These are phyloP conservation scores for Globisporangium barbulae DNA, from an alignment of 352 stramenopile species.

Conservation along the genomic window DNA sequence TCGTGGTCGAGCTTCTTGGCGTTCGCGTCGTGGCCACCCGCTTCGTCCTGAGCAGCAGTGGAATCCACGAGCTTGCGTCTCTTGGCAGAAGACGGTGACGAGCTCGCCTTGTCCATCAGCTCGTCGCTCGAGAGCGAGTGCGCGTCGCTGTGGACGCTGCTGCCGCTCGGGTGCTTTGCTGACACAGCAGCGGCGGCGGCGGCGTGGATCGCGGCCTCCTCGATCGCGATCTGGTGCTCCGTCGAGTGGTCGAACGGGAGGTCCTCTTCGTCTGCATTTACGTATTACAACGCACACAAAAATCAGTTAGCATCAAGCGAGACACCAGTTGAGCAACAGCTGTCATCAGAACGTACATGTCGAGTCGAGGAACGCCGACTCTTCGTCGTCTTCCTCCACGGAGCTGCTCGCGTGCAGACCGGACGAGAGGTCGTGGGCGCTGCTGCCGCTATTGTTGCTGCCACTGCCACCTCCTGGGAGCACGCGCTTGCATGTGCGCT, in stretches of 20 bases:
- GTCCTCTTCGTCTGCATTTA: constrained; percentile 19
- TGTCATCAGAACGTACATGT: constrained; percentile 14
- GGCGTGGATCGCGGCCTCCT: constrained; percentile 14
- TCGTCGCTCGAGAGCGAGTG: constrained; percentile 11
- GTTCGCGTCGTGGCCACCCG: neutral
- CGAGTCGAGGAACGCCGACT: constrained; percentile 19
- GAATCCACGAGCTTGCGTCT: constrained; percentile 6
- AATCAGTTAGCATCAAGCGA: too few relatives aligned
- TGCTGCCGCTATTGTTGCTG: neutral
- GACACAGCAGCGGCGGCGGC: neutral
- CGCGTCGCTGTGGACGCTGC: neutral
- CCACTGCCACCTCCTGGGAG: neutral
- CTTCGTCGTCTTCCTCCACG: constrained; percentile 13
- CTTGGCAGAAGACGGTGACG: constrained; percentile 12
- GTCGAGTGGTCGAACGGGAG: constrained; percentile 19
- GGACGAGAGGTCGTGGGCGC: constrained; percentile 12
- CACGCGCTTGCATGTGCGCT: constrained; percentile 73
- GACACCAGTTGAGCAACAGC: too few relatives aligned
- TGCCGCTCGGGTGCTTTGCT: constrained; percentile 6
- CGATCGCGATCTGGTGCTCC: constrained; percentile 17
- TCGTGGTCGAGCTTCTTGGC: constrained; percentile 3
- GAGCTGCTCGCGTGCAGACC: constrained; percentile 10
- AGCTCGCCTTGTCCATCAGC: constrained; percentile 1
- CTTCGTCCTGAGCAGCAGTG: neutral
- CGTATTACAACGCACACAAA: neutral